These are phyloP conservation scores for Trichoderma virens DNA, from an alignment of 495 filamentous ascomycete genomes.

Conservation along the genomic window DNA sequence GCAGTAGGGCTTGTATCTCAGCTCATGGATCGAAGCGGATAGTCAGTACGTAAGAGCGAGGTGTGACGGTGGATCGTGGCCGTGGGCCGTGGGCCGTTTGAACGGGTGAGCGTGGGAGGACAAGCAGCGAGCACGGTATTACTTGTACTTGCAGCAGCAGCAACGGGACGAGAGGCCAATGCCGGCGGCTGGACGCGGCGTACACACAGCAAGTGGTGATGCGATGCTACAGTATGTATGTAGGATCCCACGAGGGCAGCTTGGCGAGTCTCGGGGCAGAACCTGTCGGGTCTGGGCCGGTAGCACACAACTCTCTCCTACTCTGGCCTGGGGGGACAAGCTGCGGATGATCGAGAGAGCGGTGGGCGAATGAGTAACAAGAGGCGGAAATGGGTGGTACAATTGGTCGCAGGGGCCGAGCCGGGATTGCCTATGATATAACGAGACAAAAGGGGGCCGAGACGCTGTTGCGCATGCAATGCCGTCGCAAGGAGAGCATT, in stretches of 20 bases:
- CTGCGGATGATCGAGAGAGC: neutral
- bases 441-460: neutral
- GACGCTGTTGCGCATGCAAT: too few relatives aligned
- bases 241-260: neutral
- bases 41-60: slow-evolving; percentile 1
- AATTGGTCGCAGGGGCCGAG: neutral
- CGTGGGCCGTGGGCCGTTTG: neutral
- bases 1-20: slow-evolving; percentile 7
- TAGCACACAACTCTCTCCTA: neutral
- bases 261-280: neutral
- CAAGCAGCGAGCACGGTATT: neutral
- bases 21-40: slow-evolving; percentile 4
- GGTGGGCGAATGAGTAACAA: slow-evolving; percentile 1
- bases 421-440: neutral
- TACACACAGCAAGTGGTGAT: neutral
- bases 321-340: neutral
- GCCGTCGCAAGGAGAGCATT: neutral
- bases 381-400: neutral
- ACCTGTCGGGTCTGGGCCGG: slow-evolving; percentile 3
- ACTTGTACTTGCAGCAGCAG: too few relatives aligned
- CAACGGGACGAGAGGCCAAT: neutral
- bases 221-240: neutral
- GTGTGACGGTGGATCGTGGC: slow-evolving; percentile 5
- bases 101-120: neutral
- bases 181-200: slow-evolving; percentile 4